Evolutionary conservation across 192 early-diverging fungal genomes (phyloP).

Genomic region (Entomortierella lignicola): DNA sequence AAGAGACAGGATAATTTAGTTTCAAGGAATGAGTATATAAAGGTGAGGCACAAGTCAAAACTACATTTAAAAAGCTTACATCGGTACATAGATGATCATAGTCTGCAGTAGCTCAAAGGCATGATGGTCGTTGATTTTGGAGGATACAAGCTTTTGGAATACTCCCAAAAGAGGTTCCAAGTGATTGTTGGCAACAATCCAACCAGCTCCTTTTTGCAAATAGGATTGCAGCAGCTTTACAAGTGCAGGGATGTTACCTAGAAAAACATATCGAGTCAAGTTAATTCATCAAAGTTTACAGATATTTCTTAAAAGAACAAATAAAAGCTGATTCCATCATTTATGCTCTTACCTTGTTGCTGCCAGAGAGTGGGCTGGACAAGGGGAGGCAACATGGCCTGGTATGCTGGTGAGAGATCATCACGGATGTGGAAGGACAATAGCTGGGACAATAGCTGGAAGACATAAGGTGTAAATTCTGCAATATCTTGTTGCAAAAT

Average conservation of each 20-base stretch:
- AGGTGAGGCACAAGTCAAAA: too few species aligned
- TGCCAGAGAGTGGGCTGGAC: conserved; percentile 92
- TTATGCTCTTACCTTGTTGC: conserved; percentile 64
- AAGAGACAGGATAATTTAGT: too few species aligned
- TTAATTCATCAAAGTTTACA: background rate
- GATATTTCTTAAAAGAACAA: too few species aligned
- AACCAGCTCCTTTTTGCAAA: conserved; percentile 75
- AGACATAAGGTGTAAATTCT: conserved; percentile 97
- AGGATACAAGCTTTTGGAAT: conserved; percentile 91
- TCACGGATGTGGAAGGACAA: conserved; percentile 76
- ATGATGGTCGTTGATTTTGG: conserved; percentile 86
- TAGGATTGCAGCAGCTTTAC: conserved; percentile 90
- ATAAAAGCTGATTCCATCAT: background rate
- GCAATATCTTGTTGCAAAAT: conserved; percentile 85
- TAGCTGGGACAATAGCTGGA: conserved; percentile 94
- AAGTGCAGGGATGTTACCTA: conserved; percentile 94
- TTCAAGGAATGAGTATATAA: too few species aligned
- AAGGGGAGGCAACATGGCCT: conserved; percentile 77
- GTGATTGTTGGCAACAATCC: conserved; percentile 76
- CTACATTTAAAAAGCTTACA: conserved; percentile 61
- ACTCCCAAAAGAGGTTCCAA: conserved; percentile 91
- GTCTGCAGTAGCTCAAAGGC: conserved; percentile 85
- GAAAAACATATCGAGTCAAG: background rate
- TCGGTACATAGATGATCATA: conserved; percentile 83
- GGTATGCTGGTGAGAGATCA: conserved; percentile 79